These are phyloP conservation scores for Huntiella omanensis DNA, from an alignment of 2,329 filamentous ascomycete species.

Conservation along the genomic window DNA sequence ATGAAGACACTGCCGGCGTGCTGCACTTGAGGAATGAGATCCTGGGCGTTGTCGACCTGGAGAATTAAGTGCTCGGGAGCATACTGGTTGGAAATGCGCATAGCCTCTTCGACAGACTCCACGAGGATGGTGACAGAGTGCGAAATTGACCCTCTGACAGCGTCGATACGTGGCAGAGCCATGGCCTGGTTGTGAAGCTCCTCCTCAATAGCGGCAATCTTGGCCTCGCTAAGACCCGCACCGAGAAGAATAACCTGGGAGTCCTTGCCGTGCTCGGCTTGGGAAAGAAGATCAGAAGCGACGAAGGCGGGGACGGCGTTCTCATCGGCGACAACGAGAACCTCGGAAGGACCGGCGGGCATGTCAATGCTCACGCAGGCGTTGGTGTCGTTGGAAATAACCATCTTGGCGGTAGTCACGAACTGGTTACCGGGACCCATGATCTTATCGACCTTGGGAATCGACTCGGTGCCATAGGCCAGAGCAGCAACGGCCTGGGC, in stretches of 20 bases:
- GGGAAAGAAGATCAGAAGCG: constrained; percentile 80
- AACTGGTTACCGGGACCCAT: constrained; percentile 96
- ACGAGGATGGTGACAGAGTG: constrained; percentile 82
- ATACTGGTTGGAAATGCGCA: constrained; percentile 77
- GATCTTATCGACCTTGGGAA: constrained; percentile 97
- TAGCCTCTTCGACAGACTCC: constrained; percentile 49
- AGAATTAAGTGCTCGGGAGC: constrained; percentile 93
- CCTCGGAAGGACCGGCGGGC: constrained; percentile 91
- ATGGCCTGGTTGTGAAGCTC: constrained; percentile 77
- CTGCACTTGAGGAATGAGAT: constrained; percentile 58
- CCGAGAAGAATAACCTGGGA: constrained; percentile 88
- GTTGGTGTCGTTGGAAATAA: constrained; percentile 91
- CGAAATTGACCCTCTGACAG: constrained; percentile 73
- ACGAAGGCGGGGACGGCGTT: constrained; percentile 84
- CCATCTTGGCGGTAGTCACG: constrained; percentile 96
- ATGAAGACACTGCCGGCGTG: constrained; percentile 96
- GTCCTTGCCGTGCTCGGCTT: constrained; percentile 92
- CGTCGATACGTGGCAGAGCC: constrained; percentile 75
- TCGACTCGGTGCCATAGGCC: constrained; percentile 89
- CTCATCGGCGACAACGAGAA: constrained; percentile 85
- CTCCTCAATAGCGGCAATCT: constrained; percentile 71
- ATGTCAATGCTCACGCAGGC: constrained; percentile 94
- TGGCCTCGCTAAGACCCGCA: constrained; percentile 52
- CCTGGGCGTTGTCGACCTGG: constrained; percentile 61
- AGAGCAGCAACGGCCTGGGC: constrained; percentile 91